A percentile compares a stretch with the other conserved stretches of the same genome.
These are phyloP conservation scores for Botryobasidium botryosum DNA, from an alignment of 768 basidiomycete genomes.

Conservation along the genomic window DNA sequence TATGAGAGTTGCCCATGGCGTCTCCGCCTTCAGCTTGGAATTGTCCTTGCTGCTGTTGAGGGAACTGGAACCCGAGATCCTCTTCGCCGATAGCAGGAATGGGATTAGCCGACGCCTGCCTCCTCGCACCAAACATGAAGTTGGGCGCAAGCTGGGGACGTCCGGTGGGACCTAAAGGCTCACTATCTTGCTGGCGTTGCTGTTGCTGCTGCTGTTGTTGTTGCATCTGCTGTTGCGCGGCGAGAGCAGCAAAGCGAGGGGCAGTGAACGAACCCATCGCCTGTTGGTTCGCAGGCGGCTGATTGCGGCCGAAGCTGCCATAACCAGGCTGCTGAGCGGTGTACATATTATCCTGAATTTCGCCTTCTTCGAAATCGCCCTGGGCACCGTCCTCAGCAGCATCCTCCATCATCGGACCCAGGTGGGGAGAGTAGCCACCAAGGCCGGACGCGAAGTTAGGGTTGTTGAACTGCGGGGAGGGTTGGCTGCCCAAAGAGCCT, in stretches of 20 bases:
- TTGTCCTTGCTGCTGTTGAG: conserved; percentile 38
- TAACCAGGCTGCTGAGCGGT: conserved; percentile 59
- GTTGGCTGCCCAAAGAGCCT: conserved; percentile 28
- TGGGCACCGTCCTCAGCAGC: conserved; percentile 39
- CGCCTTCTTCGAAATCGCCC: conserved; percentile 53
- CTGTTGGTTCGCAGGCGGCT: conserved; percentile 14
- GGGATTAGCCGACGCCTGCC: conserved; percentile 29
- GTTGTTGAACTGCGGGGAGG: conserved; percentile 32
- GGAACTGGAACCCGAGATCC: conserved; percentile 67
- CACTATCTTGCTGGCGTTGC: conserved; percentile 29
- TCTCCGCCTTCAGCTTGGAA: too few relatives aligned
- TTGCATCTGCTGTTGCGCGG: conserved; percentile 40
- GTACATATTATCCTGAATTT: conserved; percentile 54
- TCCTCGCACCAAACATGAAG: conserved; percentile 72
- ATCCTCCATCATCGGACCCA: conserved; percentile 74
- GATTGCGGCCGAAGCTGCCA: conserved; percentile 21
- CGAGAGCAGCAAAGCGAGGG: conserved; percentile 68
- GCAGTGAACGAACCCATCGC: conserved; percentile 50
- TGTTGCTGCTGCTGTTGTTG: conserved; percentile 30
- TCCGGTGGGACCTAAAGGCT: conserved; percentile 50
- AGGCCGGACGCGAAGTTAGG: conserved; percentile 51
- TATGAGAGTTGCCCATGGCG: conserved; percentile 20
- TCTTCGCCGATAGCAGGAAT: conserved; percentile 68
- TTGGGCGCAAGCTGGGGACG: conserved; percentile 81
- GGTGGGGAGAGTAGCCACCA: conserved; percentile 21